These are phyloP conservation scores for Heliosperma pusillum DNA, from an alignment of 148 eudicot genomes.

Conservation along the genomic window DNA sequence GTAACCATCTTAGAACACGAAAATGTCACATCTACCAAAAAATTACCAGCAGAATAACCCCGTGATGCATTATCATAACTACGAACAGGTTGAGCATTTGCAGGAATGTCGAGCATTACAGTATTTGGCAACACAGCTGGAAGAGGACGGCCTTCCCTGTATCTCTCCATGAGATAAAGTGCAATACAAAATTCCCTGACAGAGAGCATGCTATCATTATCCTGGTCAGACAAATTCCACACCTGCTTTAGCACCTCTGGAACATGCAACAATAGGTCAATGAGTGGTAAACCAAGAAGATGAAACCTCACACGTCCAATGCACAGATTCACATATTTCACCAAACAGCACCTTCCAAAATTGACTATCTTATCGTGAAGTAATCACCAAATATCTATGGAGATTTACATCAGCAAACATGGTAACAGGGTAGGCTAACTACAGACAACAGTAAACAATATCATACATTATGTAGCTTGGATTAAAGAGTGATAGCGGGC, in stretches of 20 bases:
- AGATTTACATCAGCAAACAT: neutral
- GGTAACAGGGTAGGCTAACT: neutral
- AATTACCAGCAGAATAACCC: slow-evolving; percentile 72
- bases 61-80: slow-evolving; percentile 54
- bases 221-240: slow-evolving; percentile 99
- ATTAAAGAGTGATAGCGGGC: neutral
- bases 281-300: slow-evolving; percentile 16
- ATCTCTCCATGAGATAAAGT: slow-evolving; percentile 91
- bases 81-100: slow-evolving; percentile 46
- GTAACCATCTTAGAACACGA: neutral
- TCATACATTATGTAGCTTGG: neutral
- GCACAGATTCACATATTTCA: slow-evolving; percentile 2
- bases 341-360: neutral
- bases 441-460: neutral
- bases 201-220: slow-evolving; percentile 97
- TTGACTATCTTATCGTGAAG: neutral
- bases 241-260: slow-evolving; percentile 97
- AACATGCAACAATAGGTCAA: slow-evolving; percentile 32
- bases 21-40: slow-evolving; percentile 2
- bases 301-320: slow-evolving; percentile 1
- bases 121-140: slow-evolving; percentile 63
- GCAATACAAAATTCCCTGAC: slow-evolving; percentile 95
- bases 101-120: slow-evolving; percentile 54
- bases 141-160: slow-evolving; percentile 93
- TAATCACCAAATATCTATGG: neutral